Evolutionary conservation across 805 yeast species (phyloP).

Genomic region (Zygosaccharomyces kombuchaensis): DNA sequence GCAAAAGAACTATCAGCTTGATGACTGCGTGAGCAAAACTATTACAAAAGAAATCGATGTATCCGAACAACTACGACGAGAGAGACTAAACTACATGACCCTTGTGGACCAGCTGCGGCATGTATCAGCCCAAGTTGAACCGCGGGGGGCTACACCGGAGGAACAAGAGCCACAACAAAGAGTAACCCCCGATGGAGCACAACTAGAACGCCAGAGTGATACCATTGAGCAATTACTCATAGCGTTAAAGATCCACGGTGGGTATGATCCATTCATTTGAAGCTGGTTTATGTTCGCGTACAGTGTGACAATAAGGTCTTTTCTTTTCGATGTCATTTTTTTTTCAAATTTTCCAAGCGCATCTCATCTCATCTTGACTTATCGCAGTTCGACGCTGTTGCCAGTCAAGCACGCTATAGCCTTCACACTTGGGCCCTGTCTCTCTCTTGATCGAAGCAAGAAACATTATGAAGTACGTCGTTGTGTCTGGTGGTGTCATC

Average conservation of each 20-base stretch:
- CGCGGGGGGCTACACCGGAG: neutral
- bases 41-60: slow-evolving; percentile 3
- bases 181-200: neutral
- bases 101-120: slow-evolving; percentile 5
- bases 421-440: neutral
- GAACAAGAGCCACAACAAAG: neutral
- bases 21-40: slow-evolving; percentile 10
- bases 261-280: slow-evolving; percentile 13
- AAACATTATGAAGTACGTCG: slow-evolving; percentile 90
- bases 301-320: slow-evolving; percentile 1
- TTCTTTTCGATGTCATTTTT: slow-evolving; percentile 7
- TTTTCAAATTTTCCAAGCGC: slow-evolving; percentile 9
- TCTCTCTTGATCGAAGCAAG: neutral
- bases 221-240: slow-evolving; percentile 17
- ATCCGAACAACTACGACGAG: slow-evolving; percentile 5
- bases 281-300: slow-evolving; percentile 1
- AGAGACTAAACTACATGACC: slow-evolving; percentile 5
- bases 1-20: slow-evolving; percentile 20
- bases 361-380: slow-evolving; percentile 11
- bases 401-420: neutral
- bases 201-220: slow-evolving; percentile 13
- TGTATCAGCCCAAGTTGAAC: slow-evolving; percentile 3
- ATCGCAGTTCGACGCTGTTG: neutral
- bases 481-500: slow-evolving; percentile 98
- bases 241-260: slow-evolving; percentile 23